phyloP scores from a whole-genome alignment of 2,329 filamentous ascomycete species.

The Microsporum ferrugineum region DNA sequence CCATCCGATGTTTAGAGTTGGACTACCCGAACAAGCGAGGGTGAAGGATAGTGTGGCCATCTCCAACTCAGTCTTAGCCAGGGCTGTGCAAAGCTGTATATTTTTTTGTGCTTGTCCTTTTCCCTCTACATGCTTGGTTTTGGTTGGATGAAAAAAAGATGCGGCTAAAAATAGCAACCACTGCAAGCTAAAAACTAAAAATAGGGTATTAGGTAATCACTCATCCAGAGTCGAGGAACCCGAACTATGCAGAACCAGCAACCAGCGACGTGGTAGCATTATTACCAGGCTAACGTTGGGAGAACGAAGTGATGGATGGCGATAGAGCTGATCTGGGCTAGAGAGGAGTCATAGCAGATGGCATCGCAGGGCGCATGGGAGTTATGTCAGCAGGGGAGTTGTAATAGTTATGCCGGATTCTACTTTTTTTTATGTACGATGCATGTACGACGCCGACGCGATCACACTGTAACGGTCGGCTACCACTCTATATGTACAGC shows the following conservation, averaged over 20 bases:
- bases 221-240: neutral
- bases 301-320: too few species aligned
- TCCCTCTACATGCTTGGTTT: too few species aligned
- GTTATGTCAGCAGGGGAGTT: neutral
- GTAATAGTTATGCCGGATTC: neutral
- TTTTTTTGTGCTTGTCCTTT: neutral
- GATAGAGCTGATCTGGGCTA: too few species aligned
- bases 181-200: neutral
- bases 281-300: neutral
- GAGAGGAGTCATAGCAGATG: too few species aligned
- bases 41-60: neutral
- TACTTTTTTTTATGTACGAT: neutral
- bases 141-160: neutral
- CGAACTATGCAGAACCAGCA: neutral
- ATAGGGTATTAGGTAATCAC: neutral
- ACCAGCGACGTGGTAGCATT: neutral
- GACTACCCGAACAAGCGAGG: neutral
- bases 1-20: conserved; percentile 1
- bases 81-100: neutral
- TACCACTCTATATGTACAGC: neutral
- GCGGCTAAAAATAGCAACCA: neutral
- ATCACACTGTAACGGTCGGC: conserved; percentile 1
- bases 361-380: too few species aligned
- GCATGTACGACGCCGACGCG: neutral
- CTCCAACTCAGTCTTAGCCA: neutral